Evolutionary conservation across 2,329 filamentous ascomycete genomes (phyloP), one percentile per base, ranked within the genome.

Genomic region (Fusarium sp.): DNA sequence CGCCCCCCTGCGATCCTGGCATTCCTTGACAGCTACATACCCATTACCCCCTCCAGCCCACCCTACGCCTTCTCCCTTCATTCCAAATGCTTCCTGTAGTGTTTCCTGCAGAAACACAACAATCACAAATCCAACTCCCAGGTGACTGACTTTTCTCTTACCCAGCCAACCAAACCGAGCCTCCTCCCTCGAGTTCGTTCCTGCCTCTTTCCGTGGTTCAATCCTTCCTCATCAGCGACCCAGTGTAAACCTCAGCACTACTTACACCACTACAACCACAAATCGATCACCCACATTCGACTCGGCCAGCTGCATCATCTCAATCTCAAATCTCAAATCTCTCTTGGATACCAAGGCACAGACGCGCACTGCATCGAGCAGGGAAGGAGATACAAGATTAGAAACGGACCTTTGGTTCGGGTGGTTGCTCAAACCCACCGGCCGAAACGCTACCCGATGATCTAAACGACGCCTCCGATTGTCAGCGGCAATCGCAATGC

Each of bases 401-500:
- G 53, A 31, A 61, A 31, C 46, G 46, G 62, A 59, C 67, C 62
- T 64, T 67, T 69, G 65, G 72, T 62, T 67, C 62, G 69, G 74
- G 71, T 74, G 74, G 75, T 74, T 66, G 64, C 73, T 31, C 62
- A 70, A 69, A 68, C 57, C 70, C 49, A 74, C 76, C 68, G 62
- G 63, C 64, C 64, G 57, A 62, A 67, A 65, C 67, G 60, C 67
- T 64, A 72, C 73, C 78, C 75, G 61, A 82, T 81, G 81, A 80
- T 76, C 77, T 78, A 66, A 73, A 72, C 71, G 58, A 68, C 66
- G 51, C 62, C 71, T 62, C 59, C 64, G 64, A 71, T 69, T 69
- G 70, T 75, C 70, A 67, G 73, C 75, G 77, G 77, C 78, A 75
- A 78, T 76, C 80, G 78, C 78, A 72, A 83, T 83, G 82, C 80